phyloP scores from a whole-genome alignment of 2,329 filamentous ascomycete genomes.

The Xylaria sp. region DNA sequence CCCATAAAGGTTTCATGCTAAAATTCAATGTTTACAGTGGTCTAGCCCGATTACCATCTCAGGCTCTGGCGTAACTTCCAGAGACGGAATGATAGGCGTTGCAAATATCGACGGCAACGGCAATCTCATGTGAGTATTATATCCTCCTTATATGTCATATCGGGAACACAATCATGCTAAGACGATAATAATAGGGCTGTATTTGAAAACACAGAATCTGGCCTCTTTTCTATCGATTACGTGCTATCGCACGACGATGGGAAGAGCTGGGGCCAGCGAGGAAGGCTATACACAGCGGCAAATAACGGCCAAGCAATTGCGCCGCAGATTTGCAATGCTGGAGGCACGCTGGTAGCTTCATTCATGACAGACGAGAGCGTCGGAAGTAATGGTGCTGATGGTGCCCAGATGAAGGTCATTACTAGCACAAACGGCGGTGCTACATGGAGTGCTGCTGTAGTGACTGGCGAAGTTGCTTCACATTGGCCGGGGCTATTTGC shows the following conservation, averaged over 20 bases:
- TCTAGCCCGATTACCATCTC: conserved; percentile 49
- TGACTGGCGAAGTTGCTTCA: conserved; percentile 44
- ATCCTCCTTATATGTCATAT: not conserved
- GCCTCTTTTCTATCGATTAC: conserved; percentile 52
- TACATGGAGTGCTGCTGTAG: conserved; percentile 45
- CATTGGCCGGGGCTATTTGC: conserved; percentile 51
- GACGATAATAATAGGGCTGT: conserved; percentile 47
- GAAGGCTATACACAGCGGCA: conserved; percentile 53
- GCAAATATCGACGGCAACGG: conserved; percentile 46
- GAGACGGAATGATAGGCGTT: conserved; percentile 61
- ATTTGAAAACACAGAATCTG: conserved; percentile 55
- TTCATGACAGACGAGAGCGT: conserved; percentile 60
- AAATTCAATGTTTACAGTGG: conserved; percentile 30
- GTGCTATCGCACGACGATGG: conserved; percentile 57
- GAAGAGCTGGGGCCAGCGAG: conserved; percentile 53
- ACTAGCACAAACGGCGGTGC: conserved; percentile 45
- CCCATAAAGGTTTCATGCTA: conserved; percentile 20
- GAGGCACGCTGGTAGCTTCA: conserved; percentile 55
- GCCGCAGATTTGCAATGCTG: conserved; percentile 57
- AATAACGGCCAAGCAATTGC: conserved; percentile 53
- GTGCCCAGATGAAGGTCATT: conserved; percentile 51
- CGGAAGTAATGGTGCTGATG: conserved; percentile 39
- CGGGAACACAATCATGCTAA: conserved; percentile 4
- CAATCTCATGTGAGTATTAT: conserved; percentile 51
- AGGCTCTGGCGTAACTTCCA: conserved; percentile 49